Percentiles rank a stretch among this genome's conserved stretches.
These are phyloP conservation scores for Komagataea norvegica DNA, from an alignment of 1,139 yeast species.

Conservation along the genomic window DNA sequence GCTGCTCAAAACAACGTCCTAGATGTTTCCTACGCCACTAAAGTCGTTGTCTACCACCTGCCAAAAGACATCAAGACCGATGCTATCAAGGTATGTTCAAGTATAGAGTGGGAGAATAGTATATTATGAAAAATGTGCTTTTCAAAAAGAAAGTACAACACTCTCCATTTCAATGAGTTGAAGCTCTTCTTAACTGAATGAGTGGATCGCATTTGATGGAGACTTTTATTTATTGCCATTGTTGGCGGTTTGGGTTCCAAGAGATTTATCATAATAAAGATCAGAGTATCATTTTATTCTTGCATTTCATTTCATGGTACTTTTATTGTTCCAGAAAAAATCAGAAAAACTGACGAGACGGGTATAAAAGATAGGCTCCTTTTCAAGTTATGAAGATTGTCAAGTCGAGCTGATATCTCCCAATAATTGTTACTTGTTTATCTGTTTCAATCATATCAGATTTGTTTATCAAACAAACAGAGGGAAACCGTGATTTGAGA, in stretches of 20 bases:
- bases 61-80: constrained; percentile 77
- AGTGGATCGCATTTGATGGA: no score
- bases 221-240: no score
- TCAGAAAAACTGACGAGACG: constrained; percentile 5
- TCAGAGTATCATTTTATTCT: not conserved
- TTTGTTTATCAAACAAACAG: no score
- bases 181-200: no score
- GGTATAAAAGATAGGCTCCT: constrained; percentile 2
- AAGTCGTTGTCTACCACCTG: constrained; percentile 70
- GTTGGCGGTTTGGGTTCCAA: no score
- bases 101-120: not conserved
- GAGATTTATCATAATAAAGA: no score
- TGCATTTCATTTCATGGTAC: not conserved
- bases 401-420: not conserved
- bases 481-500: no score
- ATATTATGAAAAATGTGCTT: not conserved
- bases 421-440: not conserved
- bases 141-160: no score
- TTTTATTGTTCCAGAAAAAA: constrained; percentile 7
- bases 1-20: constrained; percentile 28
- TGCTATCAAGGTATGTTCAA: constrained; percentile 73
- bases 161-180: no score
- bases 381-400: not conserved
- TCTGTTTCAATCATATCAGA: constrained; percentile 6
- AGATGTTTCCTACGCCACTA: constrained; percentile 59